Conservation (phyloP, 805 yeast species). For the Myxozyma melibiosi region DNA sequence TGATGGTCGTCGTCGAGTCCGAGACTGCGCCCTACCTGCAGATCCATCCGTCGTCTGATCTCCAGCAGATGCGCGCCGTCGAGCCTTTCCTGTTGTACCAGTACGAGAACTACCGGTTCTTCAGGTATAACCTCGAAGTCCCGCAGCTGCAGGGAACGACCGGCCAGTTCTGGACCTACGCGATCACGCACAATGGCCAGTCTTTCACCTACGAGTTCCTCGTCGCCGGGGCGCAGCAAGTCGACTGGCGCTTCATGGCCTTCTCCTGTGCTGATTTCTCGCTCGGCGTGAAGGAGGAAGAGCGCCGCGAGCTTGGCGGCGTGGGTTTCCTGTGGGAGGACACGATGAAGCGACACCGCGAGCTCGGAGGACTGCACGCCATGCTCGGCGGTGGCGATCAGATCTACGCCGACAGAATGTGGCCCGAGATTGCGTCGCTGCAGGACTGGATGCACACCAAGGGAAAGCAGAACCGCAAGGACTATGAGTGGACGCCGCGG, state of each 20-base stretch:
- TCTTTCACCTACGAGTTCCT: slow-evolving; percentile 30
- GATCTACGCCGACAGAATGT: slow-evolving; percentile 82
- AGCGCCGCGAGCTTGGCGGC: slow-evolving; percentile 48
- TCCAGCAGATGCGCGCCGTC: slow-evolving; percentile 18
- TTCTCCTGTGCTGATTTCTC: slow-evolving; percentile 34
- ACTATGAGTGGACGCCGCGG: slow-evolving; percentile 50
- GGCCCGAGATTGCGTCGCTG: slow-evolving; percentile 52
- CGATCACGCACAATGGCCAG: slow-evolving; percentile 22
- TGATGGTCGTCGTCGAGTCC: slow-evolving; percentile 20
- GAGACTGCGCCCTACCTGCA: slow-evolving; percentile 26
- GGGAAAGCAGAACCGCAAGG: slow-evolving; percentile 51
- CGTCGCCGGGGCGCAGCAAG: slow-evolving; percentile 27
- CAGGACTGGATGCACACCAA: slow-evolving; percentile 64
- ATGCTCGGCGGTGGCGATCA: slow-evolving; percentile 99
- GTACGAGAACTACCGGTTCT: slow-evolving; percentile 20
- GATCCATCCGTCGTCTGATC: slow-evolving; percentile 28
- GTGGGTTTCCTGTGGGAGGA: slow-evolving; percentile 85
- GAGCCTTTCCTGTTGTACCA: slow-evolving; percentile 16
- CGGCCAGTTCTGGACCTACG: slow-evolving; percentile 29
- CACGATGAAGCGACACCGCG: slow-evolving; percentile 66
- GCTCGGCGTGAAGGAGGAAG: slow-evolving; percentile 26
- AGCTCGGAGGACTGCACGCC: slow-evolving; percentile 71
- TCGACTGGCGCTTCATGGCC: slow-evolving; percentile 31
- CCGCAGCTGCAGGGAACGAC: slow-evolving; percentile 8
- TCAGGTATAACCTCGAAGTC: slow-evolving; percentile 20